phyloP scores from a whole-genome alignment of 2,329 filamentous ascomycete species.

The Penicillium paneum region DNA sequence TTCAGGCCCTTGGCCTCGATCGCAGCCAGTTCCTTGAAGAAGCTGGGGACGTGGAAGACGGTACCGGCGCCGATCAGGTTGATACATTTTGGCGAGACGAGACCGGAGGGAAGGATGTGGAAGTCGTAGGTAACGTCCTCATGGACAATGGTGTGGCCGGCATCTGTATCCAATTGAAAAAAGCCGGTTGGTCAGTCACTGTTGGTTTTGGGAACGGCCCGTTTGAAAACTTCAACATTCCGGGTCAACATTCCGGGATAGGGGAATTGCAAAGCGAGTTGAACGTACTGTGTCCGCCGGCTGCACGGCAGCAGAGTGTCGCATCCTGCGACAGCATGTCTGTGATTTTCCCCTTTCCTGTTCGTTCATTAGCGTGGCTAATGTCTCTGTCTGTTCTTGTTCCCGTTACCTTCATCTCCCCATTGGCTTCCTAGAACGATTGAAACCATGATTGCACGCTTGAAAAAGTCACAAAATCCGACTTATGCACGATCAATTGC shows the following conservation, averaged over 20 bases:
- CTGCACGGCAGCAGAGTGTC: constrained; percentile 45
- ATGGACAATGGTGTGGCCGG: constrained; percentile 50
- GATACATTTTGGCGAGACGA: constrained; percentile 45
- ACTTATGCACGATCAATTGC: constrained; percentile 3
- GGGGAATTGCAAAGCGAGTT: not conserved
- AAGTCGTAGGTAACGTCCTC: constrained; percentile 48
- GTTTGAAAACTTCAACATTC: not conserved
- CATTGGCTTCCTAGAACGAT: constrained; percentile 48
- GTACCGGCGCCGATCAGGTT: constrained; percentile 49
- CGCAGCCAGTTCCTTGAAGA: constrained; percentile 47
- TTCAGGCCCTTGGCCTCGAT: constrained; percentile 45
- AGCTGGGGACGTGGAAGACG: constrained; percentile 48
- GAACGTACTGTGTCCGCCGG: constrained; percentile 47
- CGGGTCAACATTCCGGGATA: not conserved
- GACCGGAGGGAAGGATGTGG: constrained; percentile 48
- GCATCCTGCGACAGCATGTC: constrained; percentile 47
- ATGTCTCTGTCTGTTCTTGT: not conserved
- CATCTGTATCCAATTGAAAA: constrained; percentile 28
- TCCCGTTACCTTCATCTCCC: constrained; percentile 45
- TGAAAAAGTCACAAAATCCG: not conserved
- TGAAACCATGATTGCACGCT: constrained; percentile 36
- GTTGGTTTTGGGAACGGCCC: not conserved
- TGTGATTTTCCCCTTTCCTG: constrained; percentile 49
- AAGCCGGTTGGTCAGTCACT: constrained; percentile 10
- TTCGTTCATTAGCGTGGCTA: constrained; percentile 9